A percentile compares a stretch with the other conserved stretches of the same genome.
phyloP scores from a whole-genome alignment of 2,329 filamentous ascomycete genomes.

The Tricladium varicosporioides region DNA sequence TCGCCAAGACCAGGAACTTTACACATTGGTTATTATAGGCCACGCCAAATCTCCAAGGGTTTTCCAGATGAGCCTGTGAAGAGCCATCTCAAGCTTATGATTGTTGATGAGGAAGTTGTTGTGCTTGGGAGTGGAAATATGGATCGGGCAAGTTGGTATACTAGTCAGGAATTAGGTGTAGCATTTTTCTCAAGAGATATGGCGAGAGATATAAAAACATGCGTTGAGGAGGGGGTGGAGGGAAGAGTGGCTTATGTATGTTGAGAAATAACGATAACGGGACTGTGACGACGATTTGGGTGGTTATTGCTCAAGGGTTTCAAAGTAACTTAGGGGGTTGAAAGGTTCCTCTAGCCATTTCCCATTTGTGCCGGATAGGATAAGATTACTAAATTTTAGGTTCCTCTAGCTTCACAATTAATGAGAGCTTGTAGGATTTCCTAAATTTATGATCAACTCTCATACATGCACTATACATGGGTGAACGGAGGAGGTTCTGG shows the following conservation, averaged over 20 bases:
- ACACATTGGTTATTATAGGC: slow-evolving; percentile 30
- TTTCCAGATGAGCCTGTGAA: slow-evolving; percentile 60
- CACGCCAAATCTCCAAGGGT: slow-evolving; percentile 24
- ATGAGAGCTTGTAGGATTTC: too few relatives aligned
- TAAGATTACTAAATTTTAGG: too few relatives aligned
- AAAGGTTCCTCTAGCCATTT: too few relatives aligned
- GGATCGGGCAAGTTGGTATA: slow-evolving; percentile 84
- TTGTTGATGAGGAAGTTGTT: slow-evolving; percentile 66
- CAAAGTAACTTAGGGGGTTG: too few relatives aligned
- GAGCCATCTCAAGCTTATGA: slow-evolving; percentile 74
- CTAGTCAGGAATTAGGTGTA: slow-evolving; percentile 79
- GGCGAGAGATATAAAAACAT: slow-evolving; percentile 26
- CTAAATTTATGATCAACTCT: too few relatives aligned
- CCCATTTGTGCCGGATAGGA: too few relatives aligned
- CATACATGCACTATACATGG: too few relatives aligned
- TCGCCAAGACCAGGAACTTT: slow-evolving; percentile 29
- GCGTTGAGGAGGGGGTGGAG: slow-evolving; percentile 17
- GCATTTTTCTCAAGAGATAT: slow-evolving; percentile 46
- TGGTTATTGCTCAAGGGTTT: too few relatives aligned
- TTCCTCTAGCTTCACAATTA: too few relatives aligned
- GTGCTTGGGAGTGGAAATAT: slow-evolving; percentile 80
- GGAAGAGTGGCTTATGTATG: slow-evolving; percentile 20
- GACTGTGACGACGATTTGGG: neutral
- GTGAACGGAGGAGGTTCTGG: too few relatives aligned
- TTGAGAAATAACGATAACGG: neutral